phyloP scores from a whole-genome alignment of 2,329 filamentous ascomycete genomes.

The Diatrype stigma region DNA sequence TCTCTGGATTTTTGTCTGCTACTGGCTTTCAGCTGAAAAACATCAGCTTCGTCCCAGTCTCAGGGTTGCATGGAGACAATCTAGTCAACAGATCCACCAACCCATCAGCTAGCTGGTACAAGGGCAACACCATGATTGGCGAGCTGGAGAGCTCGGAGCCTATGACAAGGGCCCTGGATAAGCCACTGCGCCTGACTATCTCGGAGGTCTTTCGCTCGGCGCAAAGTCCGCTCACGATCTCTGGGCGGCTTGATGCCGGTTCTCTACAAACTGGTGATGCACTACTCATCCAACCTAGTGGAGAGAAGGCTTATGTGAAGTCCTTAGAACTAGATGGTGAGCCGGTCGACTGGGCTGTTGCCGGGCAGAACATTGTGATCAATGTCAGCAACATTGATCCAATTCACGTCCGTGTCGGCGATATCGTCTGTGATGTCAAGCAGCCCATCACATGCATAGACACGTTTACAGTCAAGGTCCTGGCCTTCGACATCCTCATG shows the following conservation, averaged over 20 bases:
- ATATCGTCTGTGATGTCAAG: slow-evolving; percentile 73
- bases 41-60: slow-evolving; percentile 83
- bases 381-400: slow-evolving; percentile 82
- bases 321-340: slow-evolving; percentile 73
- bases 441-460: slow-evolving; percentile 67
- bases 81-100: slow-evolving; percentile 59
- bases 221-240: slow-evolving; percentile 77
- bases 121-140: slow-evolving; percentile 71
- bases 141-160: slow-evolving; percentile 82
- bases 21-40: slow-evolving; percentile 81
- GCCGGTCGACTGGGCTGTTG: slow-evolving; percentile 80
- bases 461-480: slow-evolving; percentile 74
- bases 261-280: slow-evolving; percentile 80
- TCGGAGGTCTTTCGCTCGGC: slow-evolving; percentile 80
- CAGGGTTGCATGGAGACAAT: slow-evolving; percentile 85
- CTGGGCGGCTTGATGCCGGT: slow-evolving; percentile 81
- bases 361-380: slow-evolving; percentile 83
- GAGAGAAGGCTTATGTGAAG: slow-evolving; percentile 77
- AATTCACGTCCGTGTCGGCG: slow-evolving; percentile 75
- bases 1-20: slow-evolving; percentile 74
- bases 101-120: slow-evolving; percentile 70
- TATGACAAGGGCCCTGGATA: slow-evolving; percentile 64
- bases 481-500: slow-evolving; percentile 85
- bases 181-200: slow-evolving; percentile 81
- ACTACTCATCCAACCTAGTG: slow-evolving; percentile 74